phyloP scores from a whole-genome alignment of 2,329 filamentous ascomycete genomes.

The Talaromyces sp. region DNA sequence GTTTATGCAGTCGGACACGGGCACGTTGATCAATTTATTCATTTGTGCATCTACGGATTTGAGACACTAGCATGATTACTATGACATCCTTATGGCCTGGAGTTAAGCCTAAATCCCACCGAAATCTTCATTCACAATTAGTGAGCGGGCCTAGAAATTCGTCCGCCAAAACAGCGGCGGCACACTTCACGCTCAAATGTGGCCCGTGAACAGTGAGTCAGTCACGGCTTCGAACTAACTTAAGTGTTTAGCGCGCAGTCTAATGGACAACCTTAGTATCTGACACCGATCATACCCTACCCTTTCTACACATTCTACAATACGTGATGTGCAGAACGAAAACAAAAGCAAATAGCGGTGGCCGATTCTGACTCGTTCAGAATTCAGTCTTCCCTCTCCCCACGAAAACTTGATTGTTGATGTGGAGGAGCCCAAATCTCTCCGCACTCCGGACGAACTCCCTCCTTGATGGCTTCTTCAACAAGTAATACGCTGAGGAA shows the following conservation, averaged over 20 bases:
- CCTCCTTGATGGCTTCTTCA: not conserved
- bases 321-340: not conserved
- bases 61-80: not conserved
- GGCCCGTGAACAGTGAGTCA: not conserved
- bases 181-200: not conserved
- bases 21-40: not conserved
- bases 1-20: not conserved
- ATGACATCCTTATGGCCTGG: not conserved
- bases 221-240: not conserved
- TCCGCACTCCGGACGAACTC: not conserved
- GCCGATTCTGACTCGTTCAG: not conserved
- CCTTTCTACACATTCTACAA: not conserved
- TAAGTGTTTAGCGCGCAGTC: not conserved
- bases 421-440: not conserved
- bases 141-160: not conserved
- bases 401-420: not conserved
- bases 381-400: not conserved
- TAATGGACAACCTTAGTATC: not conserved
- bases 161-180: not conserved
- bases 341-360: not conserved
- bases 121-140: not conserved
- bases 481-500: not conserved
- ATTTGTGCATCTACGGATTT: not conserved
- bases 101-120: slow-evolving; percentile 1
- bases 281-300: not conserved